Percentiles rank a stretch among this genome's conserved stretches.
These are phyloP conservation scores for Lycium ferocissimum DNA, from an alignment of 257 asterid species.

Conservation along the genomic window DNA sequence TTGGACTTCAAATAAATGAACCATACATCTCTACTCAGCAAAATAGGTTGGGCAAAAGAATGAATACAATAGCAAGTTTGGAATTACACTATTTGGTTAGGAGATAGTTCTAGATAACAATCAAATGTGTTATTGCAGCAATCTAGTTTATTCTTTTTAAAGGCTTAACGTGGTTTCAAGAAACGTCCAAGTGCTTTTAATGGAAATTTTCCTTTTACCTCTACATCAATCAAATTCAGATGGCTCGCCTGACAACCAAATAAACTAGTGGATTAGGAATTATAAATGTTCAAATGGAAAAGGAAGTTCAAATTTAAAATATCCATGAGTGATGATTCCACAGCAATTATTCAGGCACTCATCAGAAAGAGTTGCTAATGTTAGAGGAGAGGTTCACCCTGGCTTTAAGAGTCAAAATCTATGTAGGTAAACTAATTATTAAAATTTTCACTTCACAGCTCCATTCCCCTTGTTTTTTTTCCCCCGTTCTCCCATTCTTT, in stretches of 20 bases:
- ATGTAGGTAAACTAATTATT: constrained; percentile 10
- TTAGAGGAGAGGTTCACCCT: not conserved
- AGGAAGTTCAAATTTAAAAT: not conserved
- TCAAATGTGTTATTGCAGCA: not conserved
- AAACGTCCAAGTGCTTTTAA: not conserved
- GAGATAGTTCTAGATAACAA: not conserved
- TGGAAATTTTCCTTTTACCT: not conserved
- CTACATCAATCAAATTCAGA: not conserved
- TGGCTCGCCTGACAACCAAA: constrained; percentile 18
- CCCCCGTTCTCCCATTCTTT: constrained; percentile 15
- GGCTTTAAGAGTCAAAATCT: constrained; percentile 11
- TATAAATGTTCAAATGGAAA: constrained; percentile 17
- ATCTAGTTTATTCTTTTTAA: not conserved
- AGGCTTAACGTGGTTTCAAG: not conserved
- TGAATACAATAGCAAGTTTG: not conserved
- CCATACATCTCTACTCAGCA: constrained; percentile 10
- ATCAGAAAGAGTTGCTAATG: not conserved
- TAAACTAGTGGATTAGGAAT: not conserved
- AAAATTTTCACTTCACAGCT: not conserved
- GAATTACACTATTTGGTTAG: not conserved
- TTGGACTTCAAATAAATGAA: constrained; percentile 19
- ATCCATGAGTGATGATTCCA: constrained; percentile 21
- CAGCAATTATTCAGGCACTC: not conserved
- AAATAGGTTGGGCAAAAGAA: not conserved
- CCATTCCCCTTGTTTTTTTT: not conserved